Evolutionary conservation across 352 stramenopile genomes (phyloP).

Genomic region (Hyaloperonospora brassicae): DNA sequence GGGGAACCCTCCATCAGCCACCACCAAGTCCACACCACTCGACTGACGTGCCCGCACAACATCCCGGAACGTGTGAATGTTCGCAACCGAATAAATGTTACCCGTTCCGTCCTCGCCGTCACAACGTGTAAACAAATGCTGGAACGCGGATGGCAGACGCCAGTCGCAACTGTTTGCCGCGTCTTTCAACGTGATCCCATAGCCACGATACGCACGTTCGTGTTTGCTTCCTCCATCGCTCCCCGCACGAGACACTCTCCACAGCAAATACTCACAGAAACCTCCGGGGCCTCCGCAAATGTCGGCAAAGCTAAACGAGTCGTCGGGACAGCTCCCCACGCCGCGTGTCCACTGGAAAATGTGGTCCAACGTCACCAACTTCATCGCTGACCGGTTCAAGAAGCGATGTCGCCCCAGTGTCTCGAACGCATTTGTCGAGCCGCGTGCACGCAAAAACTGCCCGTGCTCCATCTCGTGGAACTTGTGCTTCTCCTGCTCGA

Average conservation of each 20-base stretch:
- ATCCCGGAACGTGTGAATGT: slow-evolving; percentile 49
- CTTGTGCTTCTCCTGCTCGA: slow-evolving; percentile 19
- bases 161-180: slow-evolving; percentile 43
- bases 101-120: slow-evolving; percentile 67
- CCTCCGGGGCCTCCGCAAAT: slow-evolving; percentile 70
- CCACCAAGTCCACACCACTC: slow-evolving; percentile 42
- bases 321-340: not conserved
- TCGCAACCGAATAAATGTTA: slow-evolving; percentile 49
- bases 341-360: slow-evolving; percentile 42
- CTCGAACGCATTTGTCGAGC: slow-evolving; percentile 49
- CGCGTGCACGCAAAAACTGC: slow-evolving; percentile 36
- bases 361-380: slow-evolving; percentile 66
- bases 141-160: slow-evolving; percentile 16
- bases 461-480: slow-evolving; percentile 31
- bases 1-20: slow-evolving; percentile 66
- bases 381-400: slow-evolving; percentile 77
- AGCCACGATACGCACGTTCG: slow-evolving; percentile 20
- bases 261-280: slow-evolving; percentile 78
- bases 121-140: slow-evolving; percentile 35
- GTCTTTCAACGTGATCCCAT: slow-evolving; percentile 57
- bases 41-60: slow-evolving; percentile 25
- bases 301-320: slow-evolving; percentile 55
- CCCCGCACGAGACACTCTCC: slow-evolving; percentile 12
- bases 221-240: not conserved
- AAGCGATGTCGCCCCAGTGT: slow-evolving; percentile 50